These are phyloP conservation scores for Hibiscus mutabilis DNA, from an alignment of 345 rosid genomes.

Conservation along the genomic window DNA sequence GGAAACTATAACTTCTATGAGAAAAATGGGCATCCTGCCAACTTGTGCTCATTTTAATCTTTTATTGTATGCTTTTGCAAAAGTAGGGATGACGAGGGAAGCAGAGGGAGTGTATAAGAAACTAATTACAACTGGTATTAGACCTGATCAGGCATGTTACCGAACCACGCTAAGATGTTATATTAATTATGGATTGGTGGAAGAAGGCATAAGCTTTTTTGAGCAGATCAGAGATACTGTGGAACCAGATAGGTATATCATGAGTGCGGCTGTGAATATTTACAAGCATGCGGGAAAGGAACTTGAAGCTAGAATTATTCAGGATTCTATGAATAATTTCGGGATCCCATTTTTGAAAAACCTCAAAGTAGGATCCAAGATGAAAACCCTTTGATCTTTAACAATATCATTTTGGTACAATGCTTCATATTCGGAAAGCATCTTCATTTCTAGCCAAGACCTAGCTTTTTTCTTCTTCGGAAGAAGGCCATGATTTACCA, in stretches of 20 bases:
- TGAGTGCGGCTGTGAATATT: constrained; percentile 51
- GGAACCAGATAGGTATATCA: constrained; percentile 42
- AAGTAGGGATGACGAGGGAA: constrained; percentile 50
- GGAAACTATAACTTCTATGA: constrained; percentile 43
- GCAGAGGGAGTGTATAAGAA: constrained; percentile 51
- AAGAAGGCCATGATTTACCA: neutral
- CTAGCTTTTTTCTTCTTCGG: neutral
- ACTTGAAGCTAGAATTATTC: constrained; percentile 26
- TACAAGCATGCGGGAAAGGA: constrained; percentile 43
- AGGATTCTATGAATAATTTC: constrained; percentile 25
- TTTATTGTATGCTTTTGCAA: constrained; percentile 44
- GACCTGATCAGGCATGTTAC: constrained; percentile 44
- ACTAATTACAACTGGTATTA: constrained; percentile 30
- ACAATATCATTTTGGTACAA: neutral
- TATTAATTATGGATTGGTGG: constrained; percentile 42
- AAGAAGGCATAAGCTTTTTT: constrained; percentile 47
- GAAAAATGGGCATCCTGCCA: constrained; percentile 38
- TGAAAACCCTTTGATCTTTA: neutral
- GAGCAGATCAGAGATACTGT: constrained; percentile 38
- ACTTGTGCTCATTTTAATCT: constrained; percentile 49
- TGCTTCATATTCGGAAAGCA: neutral
- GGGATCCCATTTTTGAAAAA: constrained; percentile 25
- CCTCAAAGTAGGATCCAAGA: constrained; percentile 33
- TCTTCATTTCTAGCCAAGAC: neutral
- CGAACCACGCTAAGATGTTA: constrained; percentile 58